These are phyloP conservation scores for Neoscytalidium dimidiatum DNA, from an alignment of 2,329 filamentous ascomycete species.

Conservation along the genomic window DNA sequence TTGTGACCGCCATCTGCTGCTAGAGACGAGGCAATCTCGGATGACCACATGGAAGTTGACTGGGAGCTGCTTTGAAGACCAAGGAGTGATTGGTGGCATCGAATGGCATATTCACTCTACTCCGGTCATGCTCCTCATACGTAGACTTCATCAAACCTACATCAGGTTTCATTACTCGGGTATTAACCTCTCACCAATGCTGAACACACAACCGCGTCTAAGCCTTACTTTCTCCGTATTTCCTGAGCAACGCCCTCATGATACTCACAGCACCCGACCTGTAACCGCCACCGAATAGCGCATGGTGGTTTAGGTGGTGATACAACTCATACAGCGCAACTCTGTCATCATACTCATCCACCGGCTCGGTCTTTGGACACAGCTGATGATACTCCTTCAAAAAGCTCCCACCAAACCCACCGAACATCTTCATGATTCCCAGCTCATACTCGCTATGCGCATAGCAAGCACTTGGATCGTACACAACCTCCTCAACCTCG, in stretches of 20 bases:
- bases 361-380: slow-evolving; percentile 78
- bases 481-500: slow-evolving; percentile 73
- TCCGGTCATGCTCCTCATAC: no score
- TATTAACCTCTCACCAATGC: background rate
- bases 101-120: no score
- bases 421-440: slow-evolving; percentile 97
- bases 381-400: slow-evolving; percentile 75
- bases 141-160: no score
- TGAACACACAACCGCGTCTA: background rate
- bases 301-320: slow-evolving; percentile 87
- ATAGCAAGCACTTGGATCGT: slow-evolving; percentile 79
- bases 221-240: slow-evolving; percentile 53
- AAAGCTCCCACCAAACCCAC: slow-evolving; percentile 74
- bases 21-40: no score
- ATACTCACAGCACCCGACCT: slow-evolving; percentile 74
- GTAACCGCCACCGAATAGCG: slow-evolving; percentile 82
- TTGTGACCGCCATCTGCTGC: no score
- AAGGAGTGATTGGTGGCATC: no score
- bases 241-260: slow-evolving; percentile 71
- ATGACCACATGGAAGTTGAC: no score
- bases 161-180: background rate
- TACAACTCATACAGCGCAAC: slow-evolving; percentile 83
- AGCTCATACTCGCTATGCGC: slow-evolving; percentile 88
- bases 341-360: slow-evolving; percentile 81
- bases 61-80: no score